Base-by-base conservation (phyloP, 495 filamentous ascomycete species). In the Xylaria bambusicola region DNA sequence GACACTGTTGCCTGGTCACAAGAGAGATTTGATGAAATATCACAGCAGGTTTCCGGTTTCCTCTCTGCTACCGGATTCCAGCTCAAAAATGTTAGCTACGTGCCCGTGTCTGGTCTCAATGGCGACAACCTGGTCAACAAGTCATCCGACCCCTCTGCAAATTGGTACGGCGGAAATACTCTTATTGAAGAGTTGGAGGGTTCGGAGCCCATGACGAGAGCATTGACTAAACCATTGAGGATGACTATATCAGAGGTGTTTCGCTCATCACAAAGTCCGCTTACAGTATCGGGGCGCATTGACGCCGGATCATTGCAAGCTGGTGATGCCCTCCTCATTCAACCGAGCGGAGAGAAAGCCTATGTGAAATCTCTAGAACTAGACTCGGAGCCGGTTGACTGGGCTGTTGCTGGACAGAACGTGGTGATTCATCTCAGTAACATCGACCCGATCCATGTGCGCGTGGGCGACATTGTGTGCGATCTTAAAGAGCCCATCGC, bases 381-480 rank as follows among this genome's bases (percentile, higher is more conserved):
- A 17, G 87, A 93, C 62, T 80, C 84, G 20, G 85, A 88, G 40
- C 72, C 82, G 3, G 79, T 74, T 10, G 91, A 97, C 57, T 98
- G 92, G 92, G 94, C 92, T 3, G 92, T 97, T n/a, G 94, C 93
- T 2, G 93, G 95, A 13, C 92, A 97, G 66, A 96, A 96, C 55
- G 84, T 88, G 9, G 85, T 87, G 1, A 73, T 98, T 18, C 89
- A 96, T 66, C 81, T 98, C 52, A 80, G 83, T n/a, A 89, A 91
- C 56, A 92, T 97, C 66, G 92, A 97, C 60, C 80, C 87, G 1
- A 80, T 88, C 15, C 88, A 97, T 67, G 81, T 98, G 8, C 85
- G 85, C 42, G 68, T 86, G 8, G 94, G 94, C 10, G 93, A 98
- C 66, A 88, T 97, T 20, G 72, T 96, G 35, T 97, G 92, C 75